Base-by-base conservation (phyloP, 2,329 filamentous ascomycete genomes). In the Sclerotinia spermophila region DNA sequence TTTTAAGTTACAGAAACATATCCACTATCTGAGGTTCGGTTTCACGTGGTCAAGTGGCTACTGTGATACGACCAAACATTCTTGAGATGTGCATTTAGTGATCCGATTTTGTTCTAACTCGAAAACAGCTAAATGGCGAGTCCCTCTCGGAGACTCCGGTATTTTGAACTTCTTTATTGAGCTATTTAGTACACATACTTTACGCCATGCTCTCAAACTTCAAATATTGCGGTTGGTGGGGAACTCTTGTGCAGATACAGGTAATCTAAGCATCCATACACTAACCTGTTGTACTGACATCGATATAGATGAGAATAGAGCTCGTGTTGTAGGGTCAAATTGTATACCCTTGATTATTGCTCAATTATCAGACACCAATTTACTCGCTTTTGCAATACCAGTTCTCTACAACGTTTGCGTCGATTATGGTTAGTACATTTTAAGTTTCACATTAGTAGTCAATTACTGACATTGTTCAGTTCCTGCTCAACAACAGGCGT, bases 361-460 rank as follows among this genome's bases (percentile, higher is more conserved):
- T 3, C 81, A 86, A 48, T 78, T 90, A 13, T 74, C 79, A 21
- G 73, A 80, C 70, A 78, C 86, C 51, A 83, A 86, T 64, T 78
- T 80, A 0, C 74, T 89, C 27, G 78, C 88, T 11, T 86, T 87
- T 76, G 82, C 83, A 48, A 83, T 90, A 55, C 86, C 87, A 0
- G 88, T 90, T 11, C 79, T 90, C 5, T 89, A 86, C 78, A 90
- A 90, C 75, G 82, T 89, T 62, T 84, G 87, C 69, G 83, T 90
- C 21, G 88, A 90, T 76, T 90, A 89, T 76, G 86, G 87, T 89
- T 77, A 79, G 83, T 69, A 48, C 27, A 56, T 59, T 45, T 30
- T n/a, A 17, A 35, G 60, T 13, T 19, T 27, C 6, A 7, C 35
- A 6, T n/a, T 1, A 5, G 35, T 40, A 30, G 62, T 76, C 79